phyloP scores from a whole-genome alignment of 1,284 basidiomycete genomes.

The Albatrellus sp. region DNA sequence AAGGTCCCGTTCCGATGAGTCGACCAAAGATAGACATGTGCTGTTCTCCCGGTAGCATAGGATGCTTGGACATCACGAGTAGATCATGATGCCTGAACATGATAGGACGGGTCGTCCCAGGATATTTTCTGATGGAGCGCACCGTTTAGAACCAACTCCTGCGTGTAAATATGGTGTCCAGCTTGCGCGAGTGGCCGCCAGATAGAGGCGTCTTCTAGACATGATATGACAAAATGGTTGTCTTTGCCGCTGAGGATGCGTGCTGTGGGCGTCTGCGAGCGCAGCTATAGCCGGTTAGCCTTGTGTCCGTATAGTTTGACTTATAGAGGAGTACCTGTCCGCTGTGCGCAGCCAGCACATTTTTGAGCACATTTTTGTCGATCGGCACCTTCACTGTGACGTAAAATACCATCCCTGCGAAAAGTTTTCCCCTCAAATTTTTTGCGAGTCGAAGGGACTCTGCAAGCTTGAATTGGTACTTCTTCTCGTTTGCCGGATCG shows the following conservation, averaged over 20 bases:
- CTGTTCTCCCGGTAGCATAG: too few species aligned
- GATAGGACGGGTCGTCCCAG: constrained; percentile 32
- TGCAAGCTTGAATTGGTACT: constrained; percentile 47
- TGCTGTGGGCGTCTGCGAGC: constrained; percentile 36
- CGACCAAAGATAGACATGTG: too few species aligned
- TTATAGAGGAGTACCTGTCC: constrained; percentile 37
- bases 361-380: constrained; percentile 46
- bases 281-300: constrained; percentile 20
- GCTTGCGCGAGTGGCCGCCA: constrained; percentile 46
- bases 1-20: too few species aligned
- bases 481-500: constrained; percentile 50
- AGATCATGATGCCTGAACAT: constrained; percentile 10
- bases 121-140: constrained; percentile 55
- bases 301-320: background rate
- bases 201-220: constrained; percentile 40
- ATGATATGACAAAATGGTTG: constrained; percentile 50
- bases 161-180: constrained; percentile 46
- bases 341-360: constrained; percentile 52
- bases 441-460: constrained; percentile 49
- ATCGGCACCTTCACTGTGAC: constrained; percentile 50
- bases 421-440: constrained; percentile 34
- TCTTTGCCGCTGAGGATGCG: constrained; percentile 38
- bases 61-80: too few species aligned
- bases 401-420: constrained; percentile 59
- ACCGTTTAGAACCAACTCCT: constrained; percentile 52